Evolutionary conservation across 192 early-diverging fungal species (phyloP).

Genomic region (Obelidium mucronatum): DNA sequence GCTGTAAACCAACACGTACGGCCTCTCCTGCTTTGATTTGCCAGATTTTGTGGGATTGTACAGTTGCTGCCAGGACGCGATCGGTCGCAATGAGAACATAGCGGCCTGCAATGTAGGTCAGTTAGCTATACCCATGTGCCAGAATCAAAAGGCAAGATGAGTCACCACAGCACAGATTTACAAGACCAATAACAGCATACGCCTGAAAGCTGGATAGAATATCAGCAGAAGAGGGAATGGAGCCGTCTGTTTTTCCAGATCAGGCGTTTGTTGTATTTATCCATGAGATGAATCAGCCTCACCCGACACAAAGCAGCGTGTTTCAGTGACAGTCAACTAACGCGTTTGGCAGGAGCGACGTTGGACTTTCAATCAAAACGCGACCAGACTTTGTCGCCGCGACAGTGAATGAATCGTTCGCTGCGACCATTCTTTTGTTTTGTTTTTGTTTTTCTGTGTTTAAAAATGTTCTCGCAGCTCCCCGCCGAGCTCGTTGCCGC

Average conservation of each 20-base stretch:
- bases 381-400: conserved; percentile 3
- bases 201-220: conserved; percentile 38
- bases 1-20: background rate
- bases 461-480: background rate
- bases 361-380: conserved; percentile 12
- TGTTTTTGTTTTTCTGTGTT: too few relatives aligned
- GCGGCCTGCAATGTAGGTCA: conserved; percentile 37
- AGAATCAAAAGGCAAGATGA: background rate
- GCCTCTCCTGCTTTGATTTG: conserved; percentile 36
- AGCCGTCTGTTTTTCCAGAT: background rate
- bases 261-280: too few relatives aligned
- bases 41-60: conserved; percentile 67
- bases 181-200: conserved; percentile 53
- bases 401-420: conserved; percentile 21
- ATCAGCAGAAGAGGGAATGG: background rate
- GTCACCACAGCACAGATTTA: conserved; percentile 47
- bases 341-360: background rate
- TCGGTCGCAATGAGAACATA: conserved; percentile 57
- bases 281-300: too few relatives aligned
- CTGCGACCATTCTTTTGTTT: background rate
- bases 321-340: conserved; percentile 4
- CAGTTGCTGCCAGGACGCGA: conserved; percentile 52
- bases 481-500: background rate
- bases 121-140: background rate
- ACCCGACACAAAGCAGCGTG: conserved; percentile 5